Evolutionary conservation across 2,329 filamentous ascomycete species (phyloP), one percentile per base, ranked within the genome.

Genomic region (Sclerotinia borealis): DNA sequence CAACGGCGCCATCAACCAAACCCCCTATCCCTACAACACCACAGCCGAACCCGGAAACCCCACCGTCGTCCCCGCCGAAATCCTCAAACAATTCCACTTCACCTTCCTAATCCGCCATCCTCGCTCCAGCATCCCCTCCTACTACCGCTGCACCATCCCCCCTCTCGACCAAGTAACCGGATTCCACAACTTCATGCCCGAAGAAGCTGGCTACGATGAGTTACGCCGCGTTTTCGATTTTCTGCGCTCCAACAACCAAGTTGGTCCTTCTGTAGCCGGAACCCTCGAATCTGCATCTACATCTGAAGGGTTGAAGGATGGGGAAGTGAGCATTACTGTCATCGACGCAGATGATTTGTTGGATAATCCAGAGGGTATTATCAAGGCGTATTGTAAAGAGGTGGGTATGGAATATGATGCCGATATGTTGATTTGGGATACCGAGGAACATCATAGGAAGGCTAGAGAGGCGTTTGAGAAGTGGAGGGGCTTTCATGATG

Each of bases 91-190:
- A 69, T 98, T 96, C 78, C 92, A 97, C 77, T 98, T 93, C 79
- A 91, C 93, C 27, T 98, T 99, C 78, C 83, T 98, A 67, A 98
- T 99, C 80, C 93, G 95, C 63, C 92, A 98, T 76, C 95, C 95
- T n/a, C 87, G 91, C 71, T 87, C 86, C 74, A 90, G 91, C 71
- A 93, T 98, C 68, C 95, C 95, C 9, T 96, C 91, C 52, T 98
- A 93, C 80, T 96, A 89, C 82, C 89, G 93, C 70, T 98, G 93
- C 83, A 96, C 91, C 56, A 84, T 96, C 61, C 93, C 95, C 17
- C 95, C 95, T 0, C 82, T 97, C 63, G 86, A 90, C 73, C 80
- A 88, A 52, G 78, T 91, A 66, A 98, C 93, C 0, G 91, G 92
- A 9, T 98, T 96, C 79, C 81, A 89, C 76, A 80, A 92, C 73